Evolutionary conservation across 164 flowering plant species (phyloP).

Genomic region (Liquidambar formosana): DNA sequence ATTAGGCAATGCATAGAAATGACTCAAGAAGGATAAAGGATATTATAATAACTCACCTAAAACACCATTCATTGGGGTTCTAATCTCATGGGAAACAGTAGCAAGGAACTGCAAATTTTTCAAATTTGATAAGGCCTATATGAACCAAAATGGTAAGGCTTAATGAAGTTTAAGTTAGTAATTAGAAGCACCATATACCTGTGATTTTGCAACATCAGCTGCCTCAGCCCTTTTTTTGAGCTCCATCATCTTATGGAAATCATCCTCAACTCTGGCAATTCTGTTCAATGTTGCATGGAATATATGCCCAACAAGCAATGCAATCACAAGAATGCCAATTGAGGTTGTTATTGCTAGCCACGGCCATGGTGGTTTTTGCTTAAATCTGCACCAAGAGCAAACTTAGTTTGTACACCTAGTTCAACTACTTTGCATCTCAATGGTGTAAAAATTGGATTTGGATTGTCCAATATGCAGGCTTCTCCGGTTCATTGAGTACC

Average conservation of each 20-base stretch:
- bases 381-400: constrained; percentile 56
- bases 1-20: background rate
- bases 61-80: constrained; percentile 99
- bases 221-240: constrained; percentile 86
- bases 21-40: background rate
- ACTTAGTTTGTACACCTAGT: constrained; percentile 1
- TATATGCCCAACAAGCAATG: constrained; percentile 72
- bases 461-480: background rate
- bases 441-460: background rate
- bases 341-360: constrained; percentile 63
- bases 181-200: constrained; percentile 22
- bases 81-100: constrained; percentile 96
- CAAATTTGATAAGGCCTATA: constrained; percentile 4
- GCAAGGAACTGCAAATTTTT: constrained; percentile 78
- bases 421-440: constrained; percentile 3
- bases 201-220: constrained; percentile 91
- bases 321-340: constrained; percentile 66
- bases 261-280: constrained; percentile 83
- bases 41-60: constrained; percentile 56
- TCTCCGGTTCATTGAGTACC: background rate
- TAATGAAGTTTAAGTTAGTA: background rate
- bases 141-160: background rate
- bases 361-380: constrained; percentile 78
- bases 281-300: constrained; percentile 75
- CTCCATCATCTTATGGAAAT: constrained; percentile 69